Conservation (phyloP, 352 stramenopile species). For the Thraustotheca clavata region DNA sequence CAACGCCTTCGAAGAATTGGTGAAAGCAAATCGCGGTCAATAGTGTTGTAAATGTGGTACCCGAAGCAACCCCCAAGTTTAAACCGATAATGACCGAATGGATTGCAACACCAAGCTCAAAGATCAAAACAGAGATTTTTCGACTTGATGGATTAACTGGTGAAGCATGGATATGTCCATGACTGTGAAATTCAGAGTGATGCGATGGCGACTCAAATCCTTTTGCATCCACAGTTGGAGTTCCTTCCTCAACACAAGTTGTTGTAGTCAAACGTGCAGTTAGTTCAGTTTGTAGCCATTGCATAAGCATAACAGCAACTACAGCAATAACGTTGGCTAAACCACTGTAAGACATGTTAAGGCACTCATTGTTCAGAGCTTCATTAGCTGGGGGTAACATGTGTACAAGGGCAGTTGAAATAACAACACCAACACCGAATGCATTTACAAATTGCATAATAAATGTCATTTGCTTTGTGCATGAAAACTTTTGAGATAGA, state of each 20-base stretch:
- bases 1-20: constrained; percentile 69
- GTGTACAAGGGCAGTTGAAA: constrained; percentile 62
- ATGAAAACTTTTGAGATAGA: constrained; percentile 31
- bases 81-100: constrained; percentile 65
- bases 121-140: constrained; percentile 36
- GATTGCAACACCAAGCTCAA: constrained; percentile 47
- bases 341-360: constrained; percentile 44
- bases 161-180: neutral
- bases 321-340: constrained; percentile 43
- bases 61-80: constrained; percentile 41
- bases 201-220: constrained; percentile 21
- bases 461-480: constrained; percentile 30
- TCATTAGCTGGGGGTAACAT: constrained; percentile 55
- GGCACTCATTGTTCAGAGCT: constrained; percentile 46
- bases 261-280: neutral
- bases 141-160: neutral
- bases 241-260: constrained; percentile 6
- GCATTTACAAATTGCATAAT: constrained; percentile 42
- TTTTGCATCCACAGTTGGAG: neutral
- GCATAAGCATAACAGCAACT: constrained; percentile 48
- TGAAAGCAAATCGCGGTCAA: constrained; percentile 60
- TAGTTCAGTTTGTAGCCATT: constrained; percentile 35
- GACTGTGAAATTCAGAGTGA: constrained; percentile 5
- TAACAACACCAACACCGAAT: constrained; percentile 57
- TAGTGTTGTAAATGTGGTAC: constrained; percentile 45